Base-by-base conservation (phyloP, 768 basidiomycete species). In the Xerocomus spinulosus region DNA sequence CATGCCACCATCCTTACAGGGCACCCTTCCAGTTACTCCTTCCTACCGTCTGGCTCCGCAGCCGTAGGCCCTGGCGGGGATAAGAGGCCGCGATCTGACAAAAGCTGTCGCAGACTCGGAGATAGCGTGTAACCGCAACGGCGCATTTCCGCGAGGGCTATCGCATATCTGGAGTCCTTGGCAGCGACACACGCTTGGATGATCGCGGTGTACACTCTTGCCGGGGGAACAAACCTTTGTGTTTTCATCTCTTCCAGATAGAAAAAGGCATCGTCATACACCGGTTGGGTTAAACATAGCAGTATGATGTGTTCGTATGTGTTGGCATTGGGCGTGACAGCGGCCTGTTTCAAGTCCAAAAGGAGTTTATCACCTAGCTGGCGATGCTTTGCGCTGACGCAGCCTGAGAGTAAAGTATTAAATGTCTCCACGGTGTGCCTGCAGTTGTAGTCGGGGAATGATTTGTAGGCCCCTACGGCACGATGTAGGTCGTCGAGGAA, bases 161-260 rank as follows among this genome's bases (percentile, higher is more conserved):
- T 58, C 33, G 72, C 66, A 68, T 78, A 81, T 40, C 92, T 79
- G 14, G 73, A 55, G 61, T 94, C 92, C 50, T 71, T 71, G 17
- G 66, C 64, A 15, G 59, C 52, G 13, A 80, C 61, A 56, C 87
- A 91, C 56, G 74, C 82, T 38, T 72, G 70, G 35, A 83, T 67
- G 48, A 93, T 68, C 2, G 70, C 69, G 28, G 77, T 73, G 66
- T 93, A 93, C 25, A 84, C 66, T 2, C 59, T 57, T 21, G 57
- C 57, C 9, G 77, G 63, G 1, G 91, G 88, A n/a, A 70, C 57
- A 56, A 80, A 70, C 9, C 71, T 71, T 29, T 74, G 75, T 1
- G 73, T 67, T 64, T 93, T 92, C 86, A 91, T 89, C 70, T 88
- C 85, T 62, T 92, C 90, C 26, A 95, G 75, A 66, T 89, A 92